phyloP scores from a whole-genome alignment of 495 filamentous ascomycete species.

The Aspergillus cristatus region DNA sequence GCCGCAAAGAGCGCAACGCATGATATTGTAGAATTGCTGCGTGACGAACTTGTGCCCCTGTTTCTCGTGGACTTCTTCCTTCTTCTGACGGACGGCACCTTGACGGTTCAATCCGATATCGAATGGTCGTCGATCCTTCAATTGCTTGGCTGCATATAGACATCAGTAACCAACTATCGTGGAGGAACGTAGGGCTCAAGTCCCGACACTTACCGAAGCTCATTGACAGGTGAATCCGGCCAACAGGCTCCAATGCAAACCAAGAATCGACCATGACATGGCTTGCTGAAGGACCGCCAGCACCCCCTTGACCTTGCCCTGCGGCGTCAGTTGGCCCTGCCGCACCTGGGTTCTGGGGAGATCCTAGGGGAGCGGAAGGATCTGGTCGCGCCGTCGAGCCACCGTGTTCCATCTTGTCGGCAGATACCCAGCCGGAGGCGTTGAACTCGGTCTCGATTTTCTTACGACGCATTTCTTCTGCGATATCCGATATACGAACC shows the following conservation, averaged over 20 bases:
- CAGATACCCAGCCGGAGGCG: conserved; percentile 88
- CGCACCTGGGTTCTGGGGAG: conserved; percentile 19
- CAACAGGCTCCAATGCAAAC: conserved; percentile 94
- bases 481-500: conserved; percentile 94
- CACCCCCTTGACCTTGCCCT: conserved; percentile 14
- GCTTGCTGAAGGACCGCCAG: conserved; percentile 35
- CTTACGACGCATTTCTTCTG: conserved; percentile 93
- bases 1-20: conserved; percentile 97
- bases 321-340: conserved; percentile 15
- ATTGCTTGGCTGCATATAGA: conserved; percentile 48
- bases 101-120: conserved; percentile 88
- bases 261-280: conserved; percentile 78
- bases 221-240: conserved; percentile 77
- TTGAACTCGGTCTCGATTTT: conserved; percentile 93
- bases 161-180: conserved; percentile 27
- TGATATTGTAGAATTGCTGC: conserved; percentile 99
- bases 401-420: conserved; percentile 75
- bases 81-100: conserved; percentile 91
- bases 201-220: conserved; percentile 64
- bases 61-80: conserved; percentile 96
- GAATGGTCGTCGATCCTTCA: conserved; percentile 59
- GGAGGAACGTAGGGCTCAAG: too few species aligned
- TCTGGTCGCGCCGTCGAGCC: conserved; percentile 30
- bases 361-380: conserved; percentile 32
- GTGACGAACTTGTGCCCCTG: conserved; percentile 97